Conservation (phyloP, 176 grass and related monocot genomes). For the Carex scoparia region DNA sequence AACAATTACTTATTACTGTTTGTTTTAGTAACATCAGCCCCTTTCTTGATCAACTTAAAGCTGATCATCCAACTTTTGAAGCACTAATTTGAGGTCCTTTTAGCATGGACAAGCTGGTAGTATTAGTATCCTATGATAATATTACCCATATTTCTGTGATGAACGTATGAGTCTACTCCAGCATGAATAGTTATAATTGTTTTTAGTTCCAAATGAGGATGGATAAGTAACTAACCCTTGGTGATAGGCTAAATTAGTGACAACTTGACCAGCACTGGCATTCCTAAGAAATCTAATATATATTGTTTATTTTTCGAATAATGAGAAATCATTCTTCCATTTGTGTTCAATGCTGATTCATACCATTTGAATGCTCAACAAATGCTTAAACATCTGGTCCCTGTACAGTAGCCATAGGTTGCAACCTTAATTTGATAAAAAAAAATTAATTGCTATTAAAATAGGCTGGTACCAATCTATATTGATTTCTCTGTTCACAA, state of each 20-base stretch:
- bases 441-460: background rate
- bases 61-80: background rate
- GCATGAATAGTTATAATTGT: background rate
- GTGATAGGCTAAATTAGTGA: background rate
- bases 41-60: background rate
- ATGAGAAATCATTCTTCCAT: background rate
- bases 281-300: background rate
- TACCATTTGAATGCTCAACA: background rate
- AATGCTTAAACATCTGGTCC: background rate
- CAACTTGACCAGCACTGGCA: background rate
- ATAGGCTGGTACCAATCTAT: background rate
- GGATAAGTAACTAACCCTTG: background rate
- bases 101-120: background rate
- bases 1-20: background rate
- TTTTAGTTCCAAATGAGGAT: background rate
- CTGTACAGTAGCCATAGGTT: background rate
- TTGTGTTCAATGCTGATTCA: background rate
- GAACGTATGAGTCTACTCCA: background rate
- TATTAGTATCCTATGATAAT: background rate
- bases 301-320: background rate
- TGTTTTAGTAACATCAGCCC: background rate
- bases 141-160: background rate
- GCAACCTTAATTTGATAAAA: background rate
- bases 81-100: background rate
- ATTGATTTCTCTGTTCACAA: background rate